These are phyloP conservation scores for Cyathus striatus DNA, from an alignment of 768 basidiomycete genomes.

Conservation along the genomic window DNA sequence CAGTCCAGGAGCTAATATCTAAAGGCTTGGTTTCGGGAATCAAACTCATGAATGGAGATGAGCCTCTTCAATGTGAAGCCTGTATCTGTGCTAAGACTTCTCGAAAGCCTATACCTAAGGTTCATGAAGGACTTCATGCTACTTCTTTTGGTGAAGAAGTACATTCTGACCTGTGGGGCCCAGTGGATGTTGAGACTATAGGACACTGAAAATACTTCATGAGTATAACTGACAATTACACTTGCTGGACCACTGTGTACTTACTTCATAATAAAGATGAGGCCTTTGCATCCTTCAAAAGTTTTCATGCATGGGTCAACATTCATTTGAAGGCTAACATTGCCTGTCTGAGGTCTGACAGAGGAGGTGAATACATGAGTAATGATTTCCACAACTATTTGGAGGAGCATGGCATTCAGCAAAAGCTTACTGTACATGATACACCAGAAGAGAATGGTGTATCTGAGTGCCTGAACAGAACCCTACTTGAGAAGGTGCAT, in stretches of 20 bases:
- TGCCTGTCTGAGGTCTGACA: slow-evolving; percentile 28
- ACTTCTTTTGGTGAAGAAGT: slow-evolving; percentile 11
- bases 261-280: slow-evolving; percentile 17
- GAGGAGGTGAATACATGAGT: slow-evolving; percentile 30
- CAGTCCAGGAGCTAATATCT: slow-evolving; percentile 12
- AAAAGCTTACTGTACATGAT: slow-evolving; percentile 24
- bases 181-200: slow-evolving; percentile 13
- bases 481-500: slow-evolving; percentile 11
- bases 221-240: slow-evolving; percentile 23
- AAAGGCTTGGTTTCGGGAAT: slow-evolving; percentile 15
- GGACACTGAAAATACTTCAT: slow-evolving; percentile 19
- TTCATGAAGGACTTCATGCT: slow-evolving; percentile 5
- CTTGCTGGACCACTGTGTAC: slow-evolving; percentile 8
- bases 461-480: slow-evolving; percentile 28
- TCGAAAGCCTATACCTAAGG: slow-evolving; percentile 10
- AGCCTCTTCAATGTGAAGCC: slow-evolving; percentile 16
- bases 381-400: slow-evolving; percentile 20
- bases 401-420: slow-evolving; percentile 22
- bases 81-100: slow-evolving; percentile 24
- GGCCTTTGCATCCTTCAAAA: slow-evolving; percentile 15
- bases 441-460: slow-evolving; percentile 32
- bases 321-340: slow-evolving; percentile 14
- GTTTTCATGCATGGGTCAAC: slow-evolving; percentile 18
- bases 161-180: slow-evolving; percentile 35
- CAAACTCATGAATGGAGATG: slow-evolving; percentile 12